Conservation (phyloP, 441 rosid genomes). For the Rhodomyrtus psidioides region DNA sequence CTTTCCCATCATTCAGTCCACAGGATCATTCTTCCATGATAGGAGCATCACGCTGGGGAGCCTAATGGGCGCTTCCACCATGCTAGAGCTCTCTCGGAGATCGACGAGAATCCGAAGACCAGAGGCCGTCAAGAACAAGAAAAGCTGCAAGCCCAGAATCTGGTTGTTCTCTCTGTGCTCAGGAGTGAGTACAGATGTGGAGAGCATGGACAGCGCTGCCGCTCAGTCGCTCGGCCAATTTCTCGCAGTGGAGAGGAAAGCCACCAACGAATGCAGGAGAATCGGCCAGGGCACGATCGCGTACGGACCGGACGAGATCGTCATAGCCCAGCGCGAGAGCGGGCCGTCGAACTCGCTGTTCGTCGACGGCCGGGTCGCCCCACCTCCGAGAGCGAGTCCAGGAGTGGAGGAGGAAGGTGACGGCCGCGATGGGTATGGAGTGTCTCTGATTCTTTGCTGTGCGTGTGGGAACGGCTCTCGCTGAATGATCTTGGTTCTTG, state of each 20-base stretch:
- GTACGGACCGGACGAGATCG: slow-evolving; percentile 27
- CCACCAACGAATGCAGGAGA: slow-evolving; percentile 18
- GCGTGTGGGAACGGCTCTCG: background rate
- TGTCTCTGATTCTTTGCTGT: background rate
- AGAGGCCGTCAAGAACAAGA: slow-evolving; percentile 18
- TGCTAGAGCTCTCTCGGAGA: slow-evolving; percentile 60
- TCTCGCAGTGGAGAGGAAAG: slow-evolving; percentile 48
- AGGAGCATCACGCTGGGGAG: slow-evolving; percentile 73
- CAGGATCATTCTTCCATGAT: slow-evolving; percentile 84
- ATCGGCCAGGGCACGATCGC: slow-evolving; percentile 5
- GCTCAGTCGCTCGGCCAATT: slow-evolving; percentile 48
- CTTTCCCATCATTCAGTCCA: slow-evolving; percentile 29
- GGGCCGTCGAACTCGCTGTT: slow-evolving; percentile 31
- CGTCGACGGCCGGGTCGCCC: slow-evolving; percentile 38
- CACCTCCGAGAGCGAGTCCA: slow-evolving; percentile 31
- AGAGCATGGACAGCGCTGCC: slow-evolving; percentile 7
- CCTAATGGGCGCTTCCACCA: slow-evolving; percentile 67
- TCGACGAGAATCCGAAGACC: slow-evolving; percentile 42
- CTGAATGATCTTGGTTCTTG: background rate
- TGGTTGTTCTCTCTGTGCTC: slow-evolving; percentile 54
- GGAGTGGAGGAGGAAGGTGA: background rate
- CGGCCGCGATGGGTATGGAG: background rate
- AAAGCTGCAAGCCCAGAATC: slow-evolving; percentile 18
- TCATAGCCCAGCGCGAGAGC: slow-evolving; percentile 9
- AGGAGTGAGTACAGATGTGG: slow-evolving; percentile 34